Percentiles rank a stretch among this genome's conserved stretches.
Conservation (phyloP, 306 rosid genomes). For the Boehmeria nivea region DNA sequence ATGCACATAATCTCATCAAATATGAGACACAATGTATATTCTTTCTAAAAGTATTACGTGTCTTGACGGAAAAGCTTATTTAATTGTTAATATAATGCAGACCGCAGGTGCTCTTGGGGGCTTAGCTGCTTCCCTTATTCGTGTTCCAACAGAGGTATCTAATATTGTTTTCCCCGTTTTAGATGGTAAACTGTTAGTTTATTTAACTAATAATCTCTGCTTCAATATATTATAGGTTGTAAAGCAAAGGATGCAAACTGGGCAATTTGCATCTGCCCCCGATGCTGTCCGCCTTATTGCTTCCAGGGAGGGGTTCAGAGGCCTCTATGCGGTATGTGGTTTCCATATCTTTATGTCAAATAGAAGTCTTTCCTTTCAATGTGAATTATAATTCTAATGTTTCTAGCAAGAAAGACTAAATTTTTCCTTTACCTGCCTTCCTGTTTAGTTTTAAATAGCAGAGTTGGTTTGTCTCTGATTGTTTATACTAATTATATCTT, state of each 20-base stretch:
- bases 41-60: neutral
- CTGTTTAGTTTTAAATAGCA: neutral
- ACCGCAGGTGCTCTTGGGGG: constrained; percentile 97
- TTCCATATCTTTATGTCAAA: neutral
- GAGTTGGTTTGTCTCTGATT: too few relatives aligned
- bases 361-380: neutral
- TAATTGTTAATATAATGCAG: constrained; percentile 37
- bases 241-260: constrained; percentile 97
- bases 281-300: constrained; percentile 77
- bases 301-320: constrained; percentile 71
- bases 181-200: constrained; percentile 10
- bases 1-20: too few relatives aligned
- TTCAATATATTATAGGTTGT: constrained; percentile 59
- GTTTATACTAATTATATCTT: too few relatives aligned
- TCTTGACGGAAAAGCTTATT: neutral
- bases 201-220: constrained; percentile 15
- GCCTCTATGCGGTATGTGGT: constrained; percentile 74
- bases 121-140: constrained; percentile 83
- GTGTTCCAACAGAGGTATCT: constrained; percentile 96
- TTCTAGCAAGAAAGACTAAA: neutral
- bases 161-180: constrained; percentile 15
- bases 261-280: constrained; percentile 81
- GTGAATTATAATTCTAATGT: neutral
- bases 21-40: too few relatives aligned
- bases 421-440: neutral